Evolutionary conservation across 1,139 yeast species (phyloP), one percentile per base, ranked within the genome.

Genomic region (Geotrichum armillariae): DNA sequence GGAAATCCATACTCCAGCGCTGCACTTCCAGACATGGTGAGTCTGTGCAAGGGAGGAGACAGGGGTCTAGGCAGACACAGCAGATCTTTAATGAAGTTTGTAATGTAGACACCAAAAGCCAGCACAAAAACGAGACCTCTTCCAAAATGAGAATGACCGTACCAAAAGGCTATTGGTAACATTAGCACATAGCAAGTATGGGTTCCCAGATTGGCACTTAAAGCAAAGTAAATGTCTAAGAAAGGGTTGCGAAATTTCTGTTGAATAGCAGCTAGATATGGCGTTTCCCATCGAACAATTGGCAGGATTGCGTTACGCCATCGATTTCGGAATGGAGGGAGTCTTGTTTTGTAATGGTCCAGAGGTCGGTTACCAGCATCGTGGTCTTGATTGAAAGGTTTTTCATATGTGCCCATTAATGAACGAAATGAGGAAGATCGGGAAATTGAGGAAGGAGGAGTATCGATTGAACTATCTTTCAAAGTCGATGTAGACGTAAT

Each of bases 1-100:
- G 99, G 99, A 61, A 91, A 90, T 3, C 99, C 99, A 66, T 91
- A 93, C 65, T 93, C 99, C 61, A 85, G 82, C 1, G 96, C 81
- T 0, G 98, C 94, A 58, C 88, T 86, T 21, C 86, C 83, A 53
- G 91, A 82, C 83, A 91, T 79, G 25, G 98, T 90, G 60, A 93
- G 83, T 59, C 99, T 75, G 64, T 85, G 89, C 46, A 91, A 69
- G 0, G 99, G 99, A 1, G 99, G 99, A 2, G 95, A 85, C 54
- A 82, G 70, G 2, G 99, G 99, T 55, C 99, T 74, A 12, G 99
- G 99, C 48, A 93, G 73, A 66, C 98, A 93, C 61, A 90, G 74
- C 60, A 76, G 83, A 66, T 93, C 99, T 64, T 93, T 93, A 50
- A 86, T 68, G 54, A 74, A 76, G 2, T 98, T 98, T 1, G 87